Evolutionary conservation across 169 alveolate genomes (phyloP).

Genomic region (Cryptosporidium baileyi): DNA sequence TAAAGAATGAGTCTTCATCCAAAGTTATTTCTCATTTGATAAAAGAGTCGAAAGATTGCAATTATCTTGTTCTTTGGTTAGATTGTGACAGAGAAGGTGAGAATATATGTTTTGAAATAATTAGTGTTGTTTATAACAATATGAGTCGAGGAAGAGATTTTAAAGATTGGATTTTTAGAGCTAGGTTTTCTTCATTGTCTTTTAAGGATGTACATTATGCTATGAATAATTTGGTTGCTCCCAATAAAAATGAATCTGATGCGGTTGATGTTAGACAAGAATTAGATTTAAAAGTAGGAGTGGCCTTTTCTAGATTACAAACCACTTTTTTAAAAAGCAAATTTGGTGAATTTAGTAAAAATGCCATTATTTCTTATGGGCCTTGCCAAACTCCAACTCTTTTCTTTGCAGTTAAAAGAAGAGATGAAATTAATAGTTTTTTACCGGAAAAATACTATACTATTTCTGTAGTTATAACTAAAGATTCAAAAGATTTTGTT

Average conservation of each 20-base stretch:
- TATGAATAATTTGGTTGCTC: constrained; percentile 86
- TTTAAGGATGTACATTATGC: constrained; percentile 91
- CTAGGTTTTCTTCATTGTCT: constrained; percentile 97
- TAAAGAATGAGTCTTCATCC: constrained; percentile 79
- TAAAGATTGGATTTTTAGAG: constrained; percentile 86
- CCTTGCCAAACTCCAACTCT: constrained; percentile 98
- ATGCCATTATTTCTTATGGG: constrained; percentile 90
- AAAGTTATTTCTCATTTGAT: constrained; percentile 86
- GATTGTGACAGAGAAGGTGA: constrained; percentile 99
- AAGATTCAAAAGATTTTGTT: constrained; percentile 69
- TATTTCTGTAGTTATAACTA: constrained; percentile 65
- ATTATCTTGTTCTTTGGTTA: constrained; percentile 95
- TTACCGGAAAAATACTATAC: constrained; percentile 89
- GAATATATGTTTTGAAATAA: constrained; percentile 98
- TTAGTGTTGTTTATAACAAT: constrained; percentile 76
- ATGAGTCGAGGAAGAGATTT: constrained; percentile 74
- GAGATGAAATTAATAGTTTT: constrained; percentile 89
- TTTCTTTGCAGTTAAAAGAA: constrained; percentile 93
- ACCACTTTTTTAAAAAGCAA: constrained; percentile 82
- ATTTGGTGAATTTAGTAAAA: constrained; percentile 85
- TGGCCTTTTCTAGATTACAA: constrained; percentile 80
- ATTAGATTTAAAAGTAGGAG: constrained; percentile 93
- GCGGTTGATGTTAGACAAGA: constrained; percentile 98
- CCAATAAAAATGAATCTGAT: constrained; percentile 91
- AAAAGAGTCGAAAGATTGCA: constrained; percentile 87